These are phyloP conservation scores for Phytophthora pseudosyringae DNA, from an alignment of 352 stramenopile genomes.

Conservation along the genomic window DNA sequence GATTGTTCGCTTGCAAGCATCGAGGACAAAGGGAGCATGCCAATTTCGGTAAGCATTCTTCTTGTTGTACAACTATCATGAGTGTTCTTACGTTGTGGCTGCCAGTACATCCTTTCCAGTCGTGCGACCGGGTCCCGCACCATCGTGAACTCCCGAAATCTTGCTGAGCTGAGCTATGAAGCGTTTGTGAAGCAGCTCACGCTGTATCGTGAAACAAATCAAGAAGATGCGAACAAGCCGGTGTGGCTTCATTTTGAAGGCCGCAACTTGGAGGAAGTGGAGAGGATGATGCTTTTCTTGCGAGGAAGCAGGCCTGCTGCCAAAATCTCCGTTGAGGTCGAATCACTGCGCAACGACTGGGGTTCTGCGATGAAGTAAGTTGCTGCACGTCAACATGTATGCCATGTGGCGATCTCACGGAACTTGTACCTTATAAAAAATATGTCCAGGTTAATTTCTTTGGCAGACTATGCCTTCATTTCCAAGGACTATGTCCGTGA, in stretches of 20 bases:
- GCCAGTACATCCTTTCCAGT: conserved; percentile 68
- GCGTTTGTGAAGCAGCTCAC: conserved; percentile 41
- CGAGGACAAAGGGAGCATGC: conserved; percentile 47
- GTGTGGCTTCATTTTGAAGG: conserved; percentile 76
- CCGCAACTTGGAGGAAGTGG: conserved; percentile 54
- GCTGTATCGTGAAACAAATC: conserved; percentile 8
- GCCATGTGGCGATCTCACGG: not conserved
- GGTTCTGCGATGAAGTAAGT: conserved; percentile 47
- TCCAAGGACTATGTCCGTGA: conserved; percentile 78
- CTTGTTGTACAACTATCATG: not conserved
- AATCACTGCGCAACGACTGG: conserved; percentile 70
- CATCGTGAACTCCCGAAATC: conserved; percentile 64
- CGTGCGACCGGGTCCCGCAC: conserved; percentile 62
- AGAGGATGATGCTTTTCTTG: conserved; percentile 57
- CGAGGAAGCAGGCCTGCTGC: conserved; percentile 14
- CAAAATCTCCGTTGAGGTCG: conserved; percentile 68
- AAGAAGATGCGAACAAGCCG: not conserved
- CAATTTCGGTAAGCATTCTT: conserved; percentile 51
- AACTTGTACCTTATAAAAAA: not conserved
- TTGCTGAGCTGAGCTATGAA: conserved; percentile 50
- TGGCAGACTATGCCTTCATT: conserved; percentile 54
- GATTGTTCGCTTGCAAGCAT: conserved; percentile 47
- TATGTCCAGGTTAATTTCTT: conserved; percentile 39
- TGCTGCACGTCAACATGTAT: not conserved
- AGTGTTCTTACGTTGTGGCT: conserved; percentile 3